Percentiles rank a stretch among this genome's conserved stretches.
phyloP scores from a whole-genome alignment of 352 stramenopile species.

The Pythium scleroteichum region DNA sequence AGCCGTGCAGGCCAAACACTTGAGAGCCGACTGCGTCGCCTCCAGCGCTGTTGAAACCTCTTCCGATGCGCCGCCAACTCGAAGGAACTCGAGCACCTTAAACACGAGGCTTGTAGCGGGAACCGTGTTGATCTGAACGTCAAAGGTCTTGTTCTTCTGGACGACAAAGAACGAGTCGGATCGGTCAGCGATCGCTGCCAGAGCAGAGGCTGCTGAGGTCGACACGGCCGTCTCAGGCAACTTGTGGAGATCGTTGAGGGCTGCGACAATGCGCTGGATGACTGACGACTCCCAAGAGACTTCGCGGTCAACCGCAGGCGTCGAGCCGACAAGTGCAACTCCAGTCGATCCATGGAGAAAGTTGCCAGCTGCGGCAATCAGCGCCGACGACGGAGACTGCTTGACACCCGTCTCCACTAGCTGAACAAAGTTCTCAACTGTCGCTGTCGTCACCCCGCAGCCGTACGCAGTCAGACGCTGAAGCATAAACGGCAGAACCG shows the following conservation, averaged over 20 bases:
- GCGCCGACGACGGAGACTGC: neutral
- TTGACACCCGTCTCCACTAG: neutral
- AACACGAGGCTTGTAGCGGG: slow-evolving; percentile 15
- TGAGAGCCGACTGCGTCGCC: neutral
- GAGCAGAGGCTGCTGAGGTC: neutral
- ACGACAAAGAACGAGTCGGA: slow-evolving; percentile 7
- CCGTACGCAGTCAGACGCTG: slow-evolving; percentile 1
- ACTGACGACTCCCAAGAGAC: slow-evolving; percentile 9
- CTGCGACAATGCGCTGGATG: neutral
- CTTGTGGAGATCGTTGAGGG: neutral
- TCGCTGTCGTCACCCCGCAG: neutral
- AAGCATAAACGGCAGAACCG: slow-evolving; percentile 4
- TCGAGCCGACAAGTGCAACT: neutral
- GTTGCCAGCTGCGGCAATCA: slow-evolving; percentile 6
- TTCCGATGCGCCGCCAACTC: neutral
- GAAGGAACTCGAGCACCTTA: slow-evolving; percentile 17
- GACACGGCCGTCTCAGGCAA: neutral
- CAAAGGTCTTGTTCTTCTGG: slow-evolving; percentile 26
- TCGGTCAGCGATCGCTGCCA: slow-evolving; percentile 12
- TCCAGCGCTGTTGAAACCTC: neutral
- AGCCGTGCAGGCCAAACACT: slow-evolving; percentile 6
- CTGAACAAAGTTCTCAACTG: neutral
- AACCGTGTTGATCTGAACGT: slow-evolving; percentile 18
- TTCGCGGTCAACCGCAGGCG: neutral
- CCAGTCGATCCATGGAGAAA: slow-evolving; percentile 8